Percentiles rank a stretch among this genome's conserved stretches.
Conservation (phyloP, 2,329 filamentous ascomycete species). For the Lasiodiplodia sp. region DNA sequence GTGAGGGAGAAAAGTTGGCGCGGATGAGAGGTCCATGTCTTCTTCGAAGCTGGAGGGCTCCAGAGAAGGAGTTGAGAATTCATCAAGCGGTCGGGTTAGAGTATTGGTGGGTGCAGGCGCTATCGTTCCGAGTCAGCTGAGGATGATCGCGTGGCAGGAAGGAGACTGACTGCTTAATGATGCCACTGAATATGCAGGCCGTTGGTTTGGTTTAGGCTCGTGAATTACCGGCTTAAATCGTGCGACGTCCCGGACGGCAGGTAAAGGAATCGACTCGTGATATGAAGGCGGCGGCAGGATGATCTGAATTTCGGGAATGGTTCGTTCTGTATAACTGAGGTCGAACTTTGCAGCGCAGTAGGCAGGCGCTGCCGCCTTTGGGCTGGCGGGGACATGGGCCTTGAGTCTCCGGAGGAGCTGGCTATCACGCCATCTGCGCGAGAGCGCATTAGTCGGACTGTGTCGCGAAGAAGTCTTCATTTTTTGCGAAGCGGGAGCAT, state of each 20-base stretch:
- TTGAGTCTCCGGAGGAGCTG: conserved; percentile 5
- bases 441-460: background rate
- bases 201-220: background rate
- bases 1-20: background rate
- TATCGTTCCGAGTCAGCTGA: background rate
- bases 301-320: background rate
- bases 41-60: background rate
- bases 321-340: background rate
- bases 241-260: background rate
- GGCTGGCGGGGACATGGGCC: background rate
- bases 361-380: background rate
- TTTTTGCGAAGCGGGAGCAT: background rate
- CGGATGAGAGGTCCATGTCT: background rate
- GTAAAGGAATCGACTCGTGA: background rate
- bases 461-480: conserved; percentile 14
- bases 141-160: background rate
- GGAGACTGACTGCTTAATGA: background rate
- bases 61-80: background rate
- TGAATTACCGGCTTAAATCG: background rate
- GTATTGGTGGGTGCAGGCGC: background rate
- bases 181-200: background rate
- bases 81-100: background rate
- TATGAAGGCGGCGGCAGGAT: background rate
- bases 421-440: background rate
- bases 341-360: background rate